Evolutionary conservation across 2,329 filamentous ascomycete species (phyloP).

Genomic region (Trichoderma simmonsii): DNA sequence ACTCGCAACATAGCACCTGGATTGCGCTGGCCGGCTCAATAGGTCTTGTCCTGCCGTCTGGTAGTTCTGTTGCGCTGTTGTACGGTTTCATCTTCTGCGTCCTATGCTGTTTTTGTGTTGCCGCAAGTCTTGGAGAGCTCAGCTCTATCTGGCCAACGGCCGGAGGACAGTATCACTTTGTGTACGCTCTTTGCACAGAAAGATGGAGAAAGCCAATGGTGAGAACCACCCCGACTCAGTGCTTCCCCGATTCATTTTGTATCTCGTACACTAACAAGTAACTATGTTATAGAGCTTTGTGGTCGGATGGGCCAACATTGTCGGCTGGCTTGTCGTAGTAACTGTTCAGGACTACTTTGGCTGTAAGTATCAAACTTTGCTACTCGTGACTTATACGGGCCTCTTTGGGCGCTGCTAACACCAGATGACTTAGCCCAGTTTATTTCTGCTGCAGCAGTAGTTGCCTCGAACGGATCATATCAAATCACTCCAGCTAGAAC

Average conservation of each 20-base stretch:
- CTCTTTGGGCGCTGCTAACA: not conserved
- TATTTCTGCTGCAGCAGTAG: constrained; percentile 7
- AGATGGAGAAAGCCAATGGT: constrained; percentile 7
- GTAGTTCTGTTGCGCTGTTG: not conserved
- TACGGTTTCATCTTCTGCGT: constrained; percentile 13
- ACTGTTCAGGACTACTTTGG: constrained; percentile 11
- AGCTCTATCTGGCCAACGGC: constrained; percentile 4
- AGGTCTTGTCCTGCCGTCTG: not conserved
- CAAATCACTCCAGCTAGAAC: not conserved
- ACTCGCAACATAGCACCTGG: not conserved
- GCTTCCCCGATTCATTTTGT: not conserved
- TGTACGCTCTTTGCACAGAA: constrained; percentile 8
- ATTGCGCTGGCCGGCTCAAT: constrained; percentile 10
- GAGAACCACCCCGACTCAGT: not conserved
- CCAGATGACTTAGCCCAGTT: not conserved
- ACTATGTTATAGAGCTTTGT: not conserved
- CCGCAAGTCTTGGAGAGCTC: constrained; percentile 8
- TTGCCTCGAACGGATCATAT: constrained; percentile 6
- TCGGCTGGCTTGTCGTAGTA: constrained; percentile 7
- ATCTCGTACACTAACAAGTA: not conserved
- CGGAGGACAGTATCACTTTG: constrained; percentile 11
- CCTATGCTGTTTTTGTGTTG: not conserved
- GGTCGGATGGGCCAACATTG: constrained; percentile 9
- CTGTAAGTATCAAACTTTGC: not conserved
- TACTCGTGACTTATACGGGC: not conserved